Conservation (phyloP, 768 basidiomycete genomes). For the Boletus speciosus region DNA sequence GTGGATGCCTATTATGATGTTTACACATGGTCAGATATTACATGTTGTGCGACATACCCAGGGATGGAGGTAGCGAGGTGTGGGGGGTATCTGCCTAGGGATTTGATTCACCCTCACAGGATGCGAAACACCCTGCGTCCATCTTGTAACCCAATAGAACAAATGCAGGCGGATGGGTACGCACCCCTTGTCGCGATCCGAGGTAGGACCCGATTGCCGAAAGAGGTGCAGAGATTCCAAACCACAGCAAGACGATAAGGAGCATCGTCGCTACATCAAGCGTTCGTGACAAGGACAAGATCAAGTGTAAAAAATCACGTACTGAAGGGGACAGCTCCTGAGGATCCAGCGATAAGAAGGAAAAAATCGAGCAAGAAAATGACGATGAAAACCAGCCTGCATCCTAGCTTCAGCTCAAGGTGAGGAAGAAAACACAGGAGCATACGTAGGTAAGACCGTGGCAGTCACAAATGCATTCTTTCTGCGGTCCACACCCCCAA, state of each 20-base stretch:
- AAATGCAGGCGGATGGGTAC: constrained; percentile 19
- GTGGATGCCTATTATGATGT: constrained; percentile 51
- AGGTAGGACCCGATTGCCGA: constrained; percentile 83
- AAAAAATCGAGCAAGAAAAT: constrained; percentile 92
- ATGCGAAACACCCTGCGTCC: constrained; percentile 59
- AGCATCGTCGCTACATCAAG: constrained; percentile 67
- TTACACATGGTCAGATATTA: constrained; percentile 4
- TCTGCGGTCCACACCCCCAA: constrained; percentile 68
- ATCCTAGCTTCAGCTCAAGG: constrained; percentile 7
- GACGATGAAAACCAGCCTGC: constrained; percentile 74
- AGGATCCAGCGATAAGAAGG: constrained; percentile 79
- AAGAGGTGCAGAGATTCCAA: constrained; percentile 89
- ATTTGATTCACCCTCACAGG: constrained; percentile 91
- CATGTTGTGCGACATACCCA: constrained; percentile 49
- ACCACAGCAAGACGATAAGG: constrained; percentile 83
- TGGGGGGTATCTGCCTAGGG: constrained; percentile 92
- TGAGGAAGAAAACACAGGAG: not conserved
- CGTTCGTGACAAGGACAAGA: not conserved
- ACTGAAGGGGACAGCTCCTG: constrained; percentile 96
- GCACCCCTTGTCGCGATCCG: constrained; percentile 82
- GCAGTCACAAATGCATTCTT: constrained; percentile 88
- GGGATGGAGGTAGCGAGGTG: constrained; percentile 77
- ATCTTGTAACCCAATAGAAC: constrained; percentile 6
- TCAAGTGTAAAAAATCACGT: constrained; percentile 12
- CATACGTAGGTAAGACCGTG: constrained; percentile 82